A percentile compares a stretch with the other conserved stretches of the same genome.
phyloP scores from a whole-genome alignment of 2,329 filamentous ascomycete species.

The Chlorencoelia australis region DNA sequence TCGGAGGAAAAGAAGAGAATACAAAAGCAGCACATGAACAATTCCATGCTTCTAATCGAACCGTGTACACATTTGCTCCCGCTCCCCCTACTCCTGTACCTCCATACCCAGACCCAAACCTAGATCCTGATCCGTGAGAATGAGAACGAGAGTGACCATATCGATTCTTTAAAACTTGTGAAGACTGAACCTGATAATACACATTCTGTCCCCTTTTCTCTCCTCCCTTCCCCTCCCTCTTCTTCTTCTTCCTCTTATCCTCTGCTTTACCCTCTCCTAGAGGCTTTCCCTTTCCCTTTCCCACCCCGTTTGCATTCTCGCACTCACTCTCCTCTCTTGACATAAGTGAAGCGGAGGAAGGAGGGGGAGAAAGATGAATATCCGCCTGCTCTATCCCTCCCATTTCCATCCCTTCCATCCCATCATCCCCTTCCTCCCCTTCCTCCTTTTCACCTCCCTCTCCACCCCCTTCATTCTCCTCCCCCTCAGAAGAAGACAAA shows the following conservation, averaged over 20 bases:
- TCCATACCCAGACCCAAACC: neutral
- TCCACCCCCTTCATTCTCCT: slow-evolving; percentile 4
- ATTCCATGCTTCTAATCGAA: slow-evolving; percentile 69
- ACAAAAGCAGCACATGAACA: slow-evolving; percentile 84
- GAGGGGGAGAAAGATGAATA: too few relatives aligned
- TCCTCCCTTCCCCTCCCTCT: too few relatives aligned
- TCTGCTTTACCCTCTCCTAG: neutral
- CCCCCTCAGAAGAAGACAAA: neutral
- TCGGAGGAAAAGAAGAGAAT: slow-evolving; percentile 54
- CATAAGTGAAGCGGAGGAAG: too few relatives aligned
- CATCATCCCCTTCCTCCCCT: neutral
- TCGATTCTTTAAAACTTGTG: slow-evolving; percentile 26
- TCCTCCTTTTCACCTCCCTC: neutral
- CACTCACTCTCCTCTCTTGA: too few relatives aligned
- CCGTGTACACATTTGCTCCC: slow-evolving; percentile 46
- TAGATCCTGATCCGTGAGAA: neutral
- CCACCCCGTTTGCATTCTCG: neutral
- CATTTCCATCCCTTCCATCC: neutral
- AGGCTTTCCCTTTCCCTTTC: neutral
- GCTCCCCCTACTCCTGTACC: slow-evolving; percentile 10
- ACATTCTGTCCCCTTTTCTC: neutral
- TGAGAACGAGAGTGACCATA: slow-evolving; percentile 23
- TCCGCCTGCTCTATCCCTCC: slow-evolving; percentile 5
- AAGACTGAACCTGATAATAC: slow-evolving; percentile 16
- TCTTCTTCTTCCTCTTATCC: neutral